Percentiles rank a stretch among this genome's conserved stretches.
These are phyloP conservation scores for Trichodelitschia bisporula DNA, from an alignment of 495 filamentous ascomycete genomes.

Conservation along the genomic window DNA sequence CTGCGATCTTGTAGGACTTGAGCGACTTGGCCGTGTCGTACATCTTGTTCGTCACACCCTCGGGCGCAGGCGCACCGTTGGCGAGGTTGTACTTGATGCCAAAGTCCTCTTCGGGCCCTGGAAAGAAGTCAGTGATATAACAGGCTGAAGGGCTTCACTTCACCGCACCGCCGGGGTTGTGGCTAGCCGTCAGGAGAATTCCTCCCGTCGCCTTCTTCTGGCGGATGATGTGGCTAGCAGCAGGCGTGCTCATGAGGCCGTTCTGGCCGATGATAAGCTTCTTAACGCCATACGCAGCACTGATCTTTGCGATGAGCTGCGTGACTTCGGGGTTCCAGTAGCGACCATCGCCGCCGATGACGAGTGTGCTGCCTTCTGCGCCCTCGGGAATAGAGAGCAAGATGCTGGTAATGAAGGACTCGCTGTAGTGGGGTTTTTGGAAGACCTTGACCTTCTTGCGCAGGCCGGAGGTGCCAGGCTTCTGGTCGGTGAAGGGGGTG, in stretches of 20 bases:
- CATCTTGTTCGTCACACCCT: constrained; percentile 93
- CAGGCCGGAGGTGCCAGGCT: constrained; percentile 94
- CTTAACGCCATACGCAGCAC: constrained; percentile 93
- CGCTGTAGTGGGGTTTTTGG: constrained; percentile 83
- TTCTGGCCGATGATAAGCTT: constrained; percentile 90
- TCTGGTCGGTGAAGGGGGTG: constrained; percentile 76
- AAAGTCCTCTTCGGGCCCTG: constrained; percentile 82
- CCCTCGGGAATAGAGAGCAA: constrained; percentile 93
- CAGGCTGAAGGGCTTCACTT: neutral
- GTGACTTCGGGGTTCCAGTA: constrained; percentile 94
- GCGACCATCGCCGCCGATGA: constrained; percentile 93
- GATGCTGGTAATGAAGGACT: constrained; percentile 82
- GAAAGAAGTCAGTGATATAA: neutral
- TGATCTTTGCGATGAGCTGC: constrained; percentile 91
- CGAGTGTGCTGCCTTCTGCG: constrained; percentile 61
- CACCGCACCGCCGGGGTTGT: constrained; percentile 83
- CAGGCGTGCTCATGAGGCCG: constrained; percentile 89
- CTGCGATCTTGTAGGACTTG: constrained; percentile 72
- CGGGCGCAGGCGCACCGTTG: constrained; percentile 87
- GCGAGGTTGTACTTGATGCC: constrained; percentile 98
- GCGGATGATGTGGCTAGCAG: constrained; percentile 84
- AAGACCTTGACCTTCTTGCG: constrained; percentile 98
- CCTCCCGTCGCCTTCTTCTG: constrained; percentile 85
- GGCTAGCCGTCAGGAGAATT: constrained; percentile 87
- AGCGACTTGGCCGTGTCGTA: constrained; percentile 72